A percentile compares a stretch with the other conserved stretches of the same genome.
Evolutionary conservation across 75 land plant genomes (phyloP).

Genomic region (Pinus tabuliformis): DNA sequence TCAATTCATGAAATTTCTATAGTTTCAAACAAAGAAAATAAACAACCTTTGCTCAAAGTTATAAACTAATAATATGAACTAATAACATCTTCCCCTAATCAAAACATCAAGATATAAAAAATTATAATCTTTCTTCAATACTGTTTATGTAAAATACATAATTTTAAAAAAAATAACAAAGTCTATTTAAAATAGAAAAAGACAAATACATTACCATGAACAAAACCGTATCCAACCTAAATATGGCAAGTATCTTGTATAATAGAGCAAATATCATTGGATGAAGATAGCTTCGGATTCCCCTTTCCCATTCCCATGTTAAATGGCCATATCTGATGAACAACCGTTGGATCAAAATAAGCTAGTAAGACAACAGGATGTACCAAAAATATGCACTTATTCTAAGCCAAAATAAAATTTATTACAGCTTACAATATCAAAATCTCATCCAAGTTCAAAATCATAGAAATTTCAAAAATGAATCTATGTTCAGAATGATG

Average conservation of each 20-base stretch:
- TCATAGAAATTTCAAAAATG: constrained; percentile 1
- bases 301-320: constrained; percentile 98
- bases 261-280: constrained; percentile 86
- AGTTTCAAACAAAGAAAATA: too few relatives aligned
- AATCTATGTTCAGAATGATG: background rate
- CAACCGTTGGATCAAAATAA: background rate
- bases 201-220: constrained; percentile 66
- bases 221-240: constrained; percentile 72
- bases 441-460: constrained; percentile 9
- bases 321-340: constrained; percentile 86
- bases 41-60: too few relatives aligned
- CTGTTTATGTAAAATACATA: too few relatives aligned
- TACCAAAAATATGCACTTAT: background rate
- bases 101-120: too few relatives aligned
- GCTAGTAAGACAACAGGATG: constrained; percentile 2
- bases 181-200: too few relatives aligned
- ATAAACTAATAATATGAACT: too few relatives aligned
- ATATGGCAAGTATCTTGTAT: constrained; percentile 65
- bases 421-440: constrained; percentile 4
- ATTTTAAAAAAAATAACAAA: too few relatives aligned
- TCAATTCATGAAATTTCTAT: too few relatives aligned
- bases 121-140: too few relatives aligned
- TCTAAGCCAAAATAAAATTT: constrained; percentile 8
- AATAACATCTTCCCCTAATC: too few relatives aligned
- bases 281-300: constrained; percentile 91